phyloP scores from a whole-genome alignment of 345 rosid genomes.

The Eucalyptus dawsonii region DNA sequence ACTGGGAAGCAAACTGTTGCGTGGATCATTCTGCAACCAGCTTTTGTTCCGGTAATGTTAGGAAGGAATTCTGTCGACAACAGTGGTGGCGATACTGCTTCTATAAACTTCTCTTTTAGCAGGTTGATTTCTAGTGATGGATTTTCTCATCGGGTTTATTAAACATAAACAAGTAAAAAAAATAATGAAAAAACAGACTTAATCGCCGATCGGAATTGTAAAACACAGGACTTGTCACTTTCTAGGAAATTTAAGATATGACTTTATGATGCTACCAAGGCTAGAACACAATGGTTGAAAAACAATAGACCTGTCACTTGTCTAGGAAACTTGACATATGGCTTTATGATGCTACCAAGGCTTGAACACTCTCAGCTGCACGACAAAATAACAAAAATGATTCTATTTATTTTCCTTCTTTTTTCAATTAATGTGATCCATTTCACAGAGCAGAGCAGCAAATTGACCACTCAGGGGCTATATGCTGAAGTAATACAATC shows the following conservation, averaged over 20 bases:
- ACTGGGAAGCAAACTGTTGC: not conserved
- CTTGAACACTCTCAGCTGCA: not conserved
- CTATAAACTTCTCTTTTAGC: no score
- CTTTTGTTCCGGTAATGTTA: not conserved
- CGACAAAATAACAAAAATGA: not conserved
- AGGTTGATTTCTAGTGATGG: not conserved
- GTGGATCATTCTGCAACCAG: not conserved
- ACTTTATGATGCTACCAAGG: not conserved
- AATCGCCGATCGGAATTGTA: not conserved
- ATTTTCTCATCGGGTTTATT: not conserved
- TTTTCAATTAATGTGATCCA: not conserved
- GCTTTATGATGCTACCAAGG: not conserved
- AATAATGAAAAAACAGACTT: not conserved
- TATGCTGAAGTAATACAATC: not conserved
- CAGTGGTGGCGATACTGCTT: not conserved
- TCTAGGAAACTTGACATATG: not conserved
- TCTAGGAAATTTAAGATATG: not conserved
- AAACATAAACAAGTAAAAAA: not conserved
- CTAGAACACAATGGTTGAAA: not conserved
- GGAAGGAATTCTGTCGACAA: not conserved
- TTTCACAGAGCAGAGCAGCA: not conserved
- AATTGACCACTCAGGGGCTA: not conserved
- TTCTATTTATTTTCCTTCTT: no score
- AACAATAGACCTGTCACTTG: not conserved
- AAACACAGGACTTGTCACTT: not conserved